A percentile compares a stretch with the other conserved stretches of the same genome.
phyloP scores from a whole-genome alignment of 2,329 filamentous ascomycete genomes.

The Hypoxylon sp. region DNA sequence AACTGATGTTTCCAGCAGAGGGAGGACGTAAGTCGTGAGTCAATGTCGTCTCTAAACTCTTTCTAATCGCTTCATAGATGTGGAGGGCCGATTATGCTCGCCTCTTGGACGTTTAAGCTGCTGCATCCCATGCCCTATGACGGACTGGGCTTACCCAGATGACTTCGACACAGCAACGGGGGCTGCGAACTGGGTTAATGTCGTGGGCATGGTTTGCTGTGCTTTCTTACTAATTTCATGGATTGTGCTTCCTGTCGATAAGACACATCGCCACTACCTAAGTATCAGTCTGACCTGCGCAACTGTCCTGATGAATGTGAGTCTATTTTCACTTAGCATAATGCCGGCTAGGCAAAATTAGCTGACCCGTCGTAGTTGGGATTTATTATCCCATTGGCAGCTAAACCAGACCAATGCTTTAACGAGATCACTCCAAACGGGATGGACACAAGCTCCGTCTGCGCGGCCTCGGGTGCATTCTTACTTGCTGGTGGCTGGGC shows the following conservation, averaged over 20 bases:
- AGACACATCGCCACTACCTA: slow-evolving; percentile 92
- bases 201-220: slow-evolving; percentile 79
- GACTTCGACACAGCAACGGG: slow-evolving; percentile 71
- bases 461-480: slow-evolving; percentile 89
- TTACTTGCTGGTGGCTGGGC: slow-evolving; percentile 88
- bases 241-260: slow-evolving; percentile 83
- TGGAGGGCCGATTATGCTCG: slow-evolving; percentile 70
- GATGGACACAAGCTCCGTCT: slow-evolving; percentile 85
- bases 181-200: slow-evolving; percentile 86
- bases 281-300: slow-evolving; percentile 87
- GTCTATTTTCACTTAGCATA: slow-evolving; percentile 53
- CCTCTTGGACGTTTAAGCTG: slow-evolving; percentile 70
- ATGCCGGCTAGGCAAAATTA: slow-evolving; percentile 5
- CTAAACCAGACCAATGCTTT: slow-evolving; percentile 84
- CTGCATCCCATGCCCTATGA: slow-evolving; percentile 91
- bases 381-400: slow-evolving; percentile 89
- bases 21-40: slow-evolving; percentile 53
- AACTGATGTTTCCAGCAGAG: slow-evolving; percentile 66
- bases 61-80: slow-evolving; percentile 58
- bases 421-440: slow-evolving; percentile 94
- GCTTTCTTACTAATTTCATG: slow-evolving; percentile 86
- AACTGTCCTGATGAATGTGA: slow-evolving; percentile 83
- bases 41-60: slow-evolving; percentile 7
- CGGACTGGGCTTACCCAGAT: slow-evolving; percentile 79
- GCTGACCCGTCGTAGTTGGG: slow-evolving; percentile 72